Evolutionary conservation across 2,329 filamentous ascomycete species (phyloP).

Genomic region (Monosporascus sp.): DNA sequence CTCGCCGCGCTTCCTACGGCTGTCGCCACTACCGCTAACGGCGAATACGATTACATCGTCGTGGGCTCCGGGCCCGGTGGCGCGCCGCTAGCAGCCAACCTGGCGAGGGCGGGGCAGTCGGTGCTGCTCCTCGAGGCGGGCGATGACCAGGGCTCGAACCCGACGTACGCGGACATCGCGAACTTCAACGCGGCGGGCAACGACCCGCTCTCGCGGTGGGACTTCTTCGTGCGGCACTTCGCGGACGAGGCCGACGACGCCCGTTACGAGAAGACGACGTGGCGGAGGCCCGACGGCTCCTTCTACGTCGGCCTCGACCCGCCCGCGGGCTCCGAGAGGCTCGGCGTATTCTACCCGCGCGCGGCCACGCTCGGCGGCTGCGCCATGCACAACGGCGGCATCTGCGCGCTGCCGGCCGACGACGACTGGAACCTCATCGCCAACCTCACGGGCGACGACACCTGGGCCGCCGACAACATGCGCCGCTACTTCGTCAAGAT

Average conservation of each 20-base stretch:
- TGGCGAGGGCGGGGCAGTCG: slow-evolving; percentile 48
- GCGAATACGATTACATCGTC: slow-evolving; percentile 35
- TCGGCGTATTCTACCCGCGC: slow-evolving; percentile 30
- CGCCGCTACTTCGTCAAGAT: slow-evolving; percentile 20
- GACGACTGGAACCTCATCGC: slow-evolving; percentile 26
- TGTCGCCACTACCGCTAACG: not conserved
- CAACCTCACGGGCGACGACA: slow-evolving; percentile 23
- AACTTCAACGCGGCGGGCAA: slow-evolving; percentile 34
- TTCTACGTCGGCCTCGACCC: slow-evolving; percentile 28
- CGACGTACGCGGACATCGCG: slow-evolving; percentile 22
- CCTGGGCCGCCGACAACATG: slow-evolving; percentile 22
- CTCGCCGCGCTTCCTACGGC: not conserved
- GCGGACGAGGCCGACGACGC: slow-evolving; percentile 46
- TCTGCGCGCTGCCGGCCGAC: slow-evolving; percentile 24
- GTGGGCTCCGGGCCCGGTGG: slow-evolving; percentile 52
- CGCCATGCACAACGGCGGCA: slow-evolving; percentile 26
- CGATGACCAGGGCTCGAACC: slow-evolving; percentile 36
- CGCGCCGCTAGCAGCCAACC: slow-evolving; percentile 46
- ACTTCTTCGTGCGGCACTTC: slow-evolving; percentile 54
- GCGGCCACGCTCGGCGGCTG: slow-evolving; percentile 30
- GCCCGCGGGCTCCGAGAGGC: slow-evolving; percentile 23
- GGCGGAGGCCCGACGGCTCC: slow-evolving; percentile 23
- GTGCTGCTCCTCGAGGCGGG: slow-evolving; percentile 53
- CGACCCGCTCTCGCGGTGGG: slow-evolving; percentile 42
- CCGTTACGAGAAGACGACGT: slow-evolving; percentile 27